phyloP scores from a whole-genome alignment of 441 rosid genomes.

The Pelargonium australe region DNA sequence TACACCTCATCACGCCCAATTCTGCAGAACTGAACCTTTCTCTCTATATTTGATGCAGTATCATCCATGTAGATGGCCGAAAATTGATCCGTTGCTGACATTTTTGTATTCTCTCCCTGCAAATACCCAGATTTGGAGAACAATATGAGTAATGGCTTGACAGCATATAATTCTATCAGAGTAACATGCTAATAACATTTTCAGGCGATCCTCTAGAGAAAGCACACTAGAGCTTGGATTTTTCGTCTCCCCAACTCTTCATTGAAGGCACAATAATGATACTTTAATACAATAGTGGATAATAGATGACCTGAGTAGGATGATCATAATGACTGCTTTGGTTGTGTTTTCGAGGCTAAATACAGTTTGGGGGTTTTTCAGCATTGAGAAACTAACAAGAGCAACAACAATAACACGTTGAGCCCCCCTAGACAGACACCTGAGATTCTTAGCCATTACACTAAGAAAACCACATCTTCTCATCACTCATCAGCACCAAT shows the following conservation, averaged over 20 bases:
- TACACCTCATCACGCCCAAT: not conserved
- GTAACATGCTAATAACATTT: not conserved
- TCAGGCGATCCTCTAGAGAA: not conserved
- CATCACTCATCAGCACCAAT: not conserved
- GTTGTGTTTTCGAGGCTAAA: not conserved
- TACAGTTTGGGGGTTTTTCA: not conserved
- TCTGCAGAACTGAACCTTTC: conserved; percentile 48
- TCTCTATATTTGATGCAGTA: conserved; percentile 60
- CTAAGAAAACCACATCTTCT: not conserved
- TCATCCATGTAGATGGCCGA: conserved; percentile 90
- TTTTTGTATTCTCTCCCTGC: conserved; percentile 91
- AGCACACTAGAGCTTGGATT: not conserved
- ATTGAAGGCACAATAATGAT: too few species aligned
- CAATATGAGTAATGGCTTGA: not conserved
- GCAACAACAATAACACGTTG: not conserved
- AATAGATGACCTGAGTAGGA: not conserved
- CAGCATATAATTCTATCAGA: not conserved
- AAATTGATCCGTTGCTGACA: conserved; percentile 97
- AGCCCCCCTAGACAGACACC: not conserved
- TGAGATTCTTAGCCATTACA: not conserved
- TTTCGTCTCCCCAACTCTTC: not conserved
- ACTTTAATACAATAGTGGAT: not conserved
- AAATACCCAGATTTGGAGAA: conserved; percentile 14
- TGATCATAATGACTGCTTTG: not conserved
- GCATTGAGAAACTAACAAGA: not conserved